These are phyloP conservation scores for Macrolepiota dolichaula DNA, from an alignment of 768 basidiomycete species.

Conservation along the genomic window DNA sequence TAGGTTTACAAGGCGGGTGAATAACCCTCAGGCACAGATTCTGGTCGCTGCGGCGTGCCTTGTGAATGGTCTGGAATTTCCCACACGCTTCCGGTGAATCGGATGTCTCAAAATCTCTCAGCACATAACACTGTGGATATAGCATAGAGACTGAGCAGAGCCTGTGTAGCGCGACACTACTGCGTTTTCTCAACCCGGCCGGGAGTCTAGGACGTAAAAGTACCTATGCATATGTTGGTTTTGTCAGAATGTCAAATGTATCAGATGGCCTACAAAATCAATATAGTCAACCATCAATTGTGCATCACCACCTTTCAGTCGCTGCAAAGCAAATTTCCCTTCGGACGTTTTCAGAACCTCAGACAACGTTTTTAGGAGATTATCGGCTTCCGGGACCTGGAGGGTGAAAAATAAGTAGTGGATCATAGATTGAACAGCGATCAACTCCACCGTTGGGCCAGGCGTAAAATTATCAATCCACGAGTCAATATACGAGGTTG, in stretches of 20 bases:
- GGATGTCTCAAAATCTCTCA: background rate
- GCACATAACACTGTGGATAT: background rate
- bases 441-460: too few relatives aligned
- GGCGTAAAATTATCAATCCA: too few relatives aligned
- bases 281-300: background rate
- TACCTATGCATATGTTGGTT: background rate
- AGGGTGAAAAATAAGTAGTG: too few relatives aligned
- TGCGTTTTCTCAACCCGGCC: background rate
- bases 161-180: background rate
- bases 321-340: background rate
- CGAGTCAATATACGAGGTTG: too few relatives aligned
- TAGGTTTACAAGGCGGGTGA: too few relatives aligned
- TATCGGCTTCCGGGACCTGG: background rate
- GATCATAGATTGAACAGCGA: too few relatives aligned
- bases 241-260: background rate
- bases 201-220: background rate
- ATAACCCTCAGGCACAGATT: background rate
- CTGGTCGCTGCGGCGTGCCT: background rate
- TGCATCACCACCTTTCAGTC: background rate
- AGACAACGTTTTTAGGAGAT: background rate
- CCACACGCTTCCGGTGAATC: background rate
- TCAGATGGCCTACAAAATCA: background rate
- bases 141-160: background rate
- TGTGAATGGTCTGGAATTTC: background rate
- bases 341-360: background rate